Evolutionary conservation across 2,329 filamentous ascomycete species (phyloP).

Genomic region (Cordyceps militaris): DNA sequence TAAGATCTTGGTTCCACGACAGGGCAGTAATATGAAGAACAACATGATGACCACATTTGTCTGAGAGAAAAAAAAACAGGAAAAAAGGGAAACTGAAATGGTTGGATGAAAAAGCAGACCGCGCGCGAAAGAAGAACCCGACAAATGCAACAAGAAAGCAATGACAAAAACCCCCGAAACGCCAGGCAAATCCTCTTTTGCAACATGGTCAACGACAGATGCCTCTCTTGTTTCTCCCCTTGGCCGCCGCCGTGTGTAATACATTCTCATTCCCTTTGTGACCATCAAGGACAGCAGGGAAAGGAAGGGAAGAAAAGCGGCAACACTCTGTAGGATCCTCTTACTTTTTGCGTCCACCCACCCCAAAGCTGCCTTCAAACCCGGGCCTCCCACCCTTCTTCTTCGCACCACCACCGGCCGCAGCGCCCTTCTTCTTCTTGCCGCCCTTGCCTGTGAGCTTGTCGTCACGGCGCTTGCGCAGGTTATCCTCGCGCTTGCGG

Average conservation of each 20-base stretch:
- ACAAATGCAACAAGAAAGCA: conserved; percentile 2
- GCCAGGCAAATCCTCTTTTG: conserved; percentile 3
- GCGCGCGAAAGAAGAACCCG: neutral
- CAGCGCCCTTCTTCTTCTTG: conserved; percentile 46
- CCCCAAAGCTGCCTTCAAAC: conserved; percentile 61
- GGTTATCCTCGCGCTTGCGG: conserved; percentile 74
- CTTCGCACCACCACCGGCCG: conserved; percentile 23
- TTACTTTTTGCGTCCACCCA: conserved; percentile 41
- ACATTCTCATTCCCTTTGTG: neutral
- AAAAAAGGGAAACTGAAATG: neutral
- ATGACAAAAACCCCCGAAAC: neutral
- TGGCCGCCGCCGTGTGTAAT: neutral
- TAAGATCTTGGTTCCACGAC: neutral
- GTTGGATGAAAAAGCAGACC: neutral
- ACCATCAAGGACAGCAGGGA: neutral
- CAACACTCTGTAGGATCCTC: neutral
- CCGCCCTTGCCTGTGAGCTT: conserved; percentile 54
- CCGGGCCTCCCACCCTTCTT: conserved; percentile 52
- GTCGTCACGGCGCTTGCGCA: conserved; percentile 66
- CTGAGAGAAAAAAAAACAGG: neutral
- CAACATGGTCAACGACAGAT: conserved; percentile 1
- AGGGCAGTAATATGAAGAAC: neutral
- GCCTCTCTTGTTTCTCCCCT: neutral
- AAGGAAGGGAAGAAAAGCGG: neutral
- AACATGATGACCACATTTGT: neutral